Conservation (phyloP, 768 basidiomycete species). For the Trametopsis cervina region DNA sequence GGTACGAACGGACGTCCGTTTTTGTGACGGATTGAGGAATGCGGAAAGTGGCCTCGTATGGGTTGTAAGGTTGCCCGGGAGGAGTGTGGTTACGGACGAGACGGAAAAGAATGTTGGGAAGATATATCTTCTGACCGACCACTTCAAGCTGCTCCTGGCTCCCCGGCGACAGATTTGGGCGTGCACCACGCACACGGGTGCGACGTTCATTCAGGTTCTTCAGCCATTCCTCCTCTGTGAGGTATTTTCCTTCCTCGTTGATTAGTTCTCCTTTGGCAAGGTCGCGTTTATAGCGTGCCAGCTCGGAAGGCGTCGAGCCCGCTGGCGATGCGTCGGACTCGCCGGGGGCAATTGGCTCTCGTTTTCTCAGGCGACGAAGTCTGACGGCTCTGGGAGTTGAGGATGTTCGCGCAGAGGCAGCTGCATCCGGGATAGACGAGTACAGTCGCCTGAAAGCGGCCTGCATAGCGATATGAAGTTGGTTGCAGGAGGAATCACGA, state of each 20-base stretch:
- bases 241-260: constrained; percentile 23
- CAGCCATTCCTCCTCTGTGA: constrained; percentile 55
- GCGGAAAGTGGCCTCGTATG: constrained; percentile 92
- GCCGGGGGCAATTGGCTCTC: constrained; percentile 24
- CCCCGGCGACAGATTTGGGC: constrained; percentile 26
- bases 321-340: constrained; percentile 42
- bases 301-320: constrained; percentile 62
- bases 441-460: constrained; percentile 34
- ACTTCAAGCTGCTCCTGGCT: constrained; percentile 44
- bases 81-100: constrained; percentile 81
- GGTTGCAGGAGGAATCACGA: too few relatives aligned
- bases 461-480: constrained; percentile 20
- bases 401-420: constrained; percentile 48
- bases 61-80: constrained; percentile 78
- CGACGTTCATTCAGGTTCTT: constrained; percentile 48
- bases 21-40: constrained; percentile 87
- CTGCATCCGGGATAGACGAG: constrained; percentile 32
- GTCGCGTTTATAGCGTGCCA: constrained; percentile 52
- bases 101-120: constrained; percentile 81
- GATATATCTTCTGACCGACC: constrained; percentile 78
- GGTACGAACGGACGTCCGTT: constrained; percentile 84
- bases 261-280: constrained; percentile 45
- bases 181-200: constrained; percentile 62
- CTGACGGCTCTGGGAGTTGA: constrained; percentile 73
- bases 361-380: constrained; percentile 51